Evolutionary conservation across 2,329 filamentous ascomycete species (phyloP).

Genomic region (Cercospora sesami): DNA sequence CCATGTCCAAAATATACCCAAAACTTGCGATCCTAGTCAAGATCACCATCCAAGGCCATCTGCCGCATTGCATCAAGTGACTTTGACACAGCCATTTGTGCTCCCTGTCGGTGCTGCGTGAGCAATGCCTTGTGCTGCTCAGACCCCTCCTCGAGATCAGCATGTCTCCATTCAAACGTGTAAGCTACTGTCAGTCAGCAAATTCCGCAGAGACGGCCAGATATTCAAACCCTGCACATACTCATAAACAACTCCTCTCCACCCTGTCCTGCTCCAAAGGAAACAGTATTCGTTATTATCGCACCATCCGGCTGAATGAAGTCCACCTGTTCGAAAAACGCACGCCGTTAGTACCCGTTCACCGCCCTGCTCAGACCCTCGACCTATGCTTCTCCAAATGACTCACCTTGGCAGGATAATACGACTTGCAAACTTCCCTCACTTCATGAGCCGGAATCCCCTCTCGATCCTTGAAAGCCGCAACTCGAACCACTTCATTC

Average conservation of each 20-base stretch:
- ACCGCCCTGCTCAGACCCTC: background rate
- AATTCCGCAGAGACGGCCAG: background rate
- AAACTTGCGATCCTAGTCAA: constrained; percentile 23
- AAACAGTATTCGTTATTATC: constrained; percentile 48
- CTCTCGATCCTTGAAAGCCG: constrained; percentile 43
- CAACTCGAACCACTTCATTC: constrained; percentile 40
- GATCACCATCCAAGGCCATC: constrained; percentile 40
- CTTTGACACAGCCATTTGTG: constrained; percentile 46
- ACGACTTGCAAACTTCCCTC: constrained; percentile 44
- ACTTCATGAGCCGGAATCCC: constrained; percentile 35
- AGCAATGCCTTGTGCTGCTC: constrained; percentile 38
- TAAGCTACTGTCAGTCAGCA: constrained; percentile 36
- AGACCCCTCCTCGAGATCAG: constrained; percentile 40
- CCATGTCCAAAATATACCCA: background rate
- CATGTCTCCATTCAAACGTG: constrained; percentile 46
- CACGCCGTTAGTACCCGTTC: constrained; percentile 1
- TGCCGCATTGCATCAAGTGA: constrained; percentile 46
- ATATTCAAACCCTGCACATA: background rate
- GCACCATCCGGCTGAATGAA: constrained; percentile 48
- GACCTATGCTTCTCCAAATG: background rate
- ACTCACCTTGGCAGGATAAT: constrained; percentile 44
- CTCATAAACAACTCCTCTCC: constrained; percentile 45
- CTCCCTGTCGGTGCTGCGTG: constrained; percentile 34
- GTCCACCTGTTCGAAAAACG: constrained; percentile 41
- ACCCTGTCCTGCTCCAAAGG: constrained; percentile 40